These are phyloP conservation scores for Olyra latifolia DNA, from an alignment of 176 grass and related monocot genomes.

Conservation along the genomic window DNA sequence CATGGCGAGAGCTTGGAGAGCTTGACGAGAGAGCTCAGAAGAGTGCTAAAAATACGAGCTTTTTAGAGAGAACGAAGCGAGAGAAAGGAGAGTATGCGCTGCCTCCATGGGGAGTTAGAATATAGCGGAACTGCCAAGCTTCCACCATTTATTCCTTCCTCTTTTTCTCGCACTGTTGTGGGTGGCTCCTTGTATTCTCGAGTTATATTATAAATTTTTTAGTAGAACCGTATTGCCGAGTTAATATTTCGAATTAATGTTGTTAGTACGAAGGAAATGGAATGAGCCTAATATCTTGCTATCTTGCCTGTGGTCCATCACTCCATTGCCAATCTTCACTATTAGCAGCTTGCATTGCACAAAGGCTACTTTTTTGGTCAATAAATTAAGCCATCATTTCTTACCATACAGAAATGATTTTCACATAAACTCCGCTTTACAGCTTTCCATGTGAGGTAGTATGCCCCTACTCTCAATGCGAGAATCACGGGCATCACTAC, in stretches of 20 bases:
- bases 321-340: constrained; percentile 2
- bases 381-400: constrained; percentile 13
- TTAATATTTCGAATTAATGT: background rate
- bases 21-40: constrained; percentile 14
- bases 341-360: background rate
- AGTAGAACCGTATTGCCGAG: background rate
- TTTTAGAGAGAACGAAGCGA: constrained; percentile 23
- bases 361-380: background rate
- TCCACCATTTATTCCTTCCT: constrained; percentile 37
- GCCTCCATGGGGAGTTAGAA: constrained; percentile 37
- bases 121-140: constrained; percentile 54
- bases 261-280: background rate
- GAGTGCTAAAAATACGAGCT: constrained; percentile 49
- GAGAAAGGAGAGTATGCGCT: constrained; percentile 22
- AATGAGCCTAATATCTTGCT: constrained; percentile 1
- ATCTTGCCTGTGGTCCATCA: background rate
- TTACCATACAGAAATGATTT: constrained; percentile 20
- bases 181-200: constrained; percentile 24
- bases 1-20: constrained; percentile 52
- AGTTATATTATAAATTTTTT: background rate
- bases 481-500: background rate
- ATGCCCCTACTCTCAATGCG: background rate
- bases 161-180: background rate
- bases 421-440: background rate
- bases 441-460: background rate